phyloP scores from a whole-genome alignment of 2,329 filamentous ascomycete genomes.

The Hypoxylon sp. region DNA sequence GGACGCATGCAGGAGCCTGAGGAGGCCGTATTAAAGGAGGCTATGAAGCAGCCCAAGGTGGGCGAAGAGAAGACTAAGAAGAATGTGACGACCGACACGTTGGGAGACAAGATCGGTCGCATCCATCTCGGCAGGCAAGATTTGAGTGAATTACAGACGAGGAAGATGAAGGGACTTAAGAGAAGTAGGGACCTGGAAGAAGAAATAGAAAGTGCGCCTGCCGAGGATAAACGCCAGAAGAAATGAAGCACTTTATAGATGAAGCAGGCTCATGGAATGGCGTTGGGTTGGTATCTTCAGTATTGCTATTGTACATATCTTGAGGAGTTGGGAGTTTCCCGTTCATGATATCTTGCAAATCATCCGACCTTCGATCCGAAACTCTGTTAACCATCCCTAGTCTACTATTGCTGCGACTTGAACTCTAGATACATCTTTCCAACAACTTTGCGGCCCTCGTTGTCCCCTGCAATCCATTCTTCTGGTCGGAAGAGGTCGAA shows the following conservation, averaged over 20 bases:
- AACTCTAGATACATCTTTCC: slow-evolving; percentile 48
- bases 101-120: slow-evolving; percentile 96
- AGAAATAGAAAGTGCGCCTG: slow-evolving; percentile 64
- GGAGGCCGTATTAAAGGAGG: slow-evolving; percentile 85
- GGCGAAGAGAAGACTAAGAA: slow-evolving; percentile 88
- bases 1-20: slow-evolving; percentile 87
- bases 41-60: slow-evolving; percentile 86
- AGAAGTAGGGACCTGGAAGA: slow-evolving; percentile 76
- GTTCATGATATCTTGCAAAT: slow-evolving; percentile 25
- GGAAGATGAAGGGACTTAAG: slow-evolving; percentile 99
- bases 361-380: slow-evolving; percentile 3
- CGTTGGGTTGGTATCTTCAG: slow-evolving; percentile 28
- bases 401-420: slow-evolving; percentile 32
- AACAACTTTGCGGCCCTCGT: slow-evolving; percentile 47
- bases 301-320: slow-evolving; percentile 26
- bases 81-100: slow-evolving; percentile 90
- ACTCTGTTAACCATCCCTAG: background rate
- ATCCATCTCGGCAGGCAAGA: slow-evolving; percentile 95
- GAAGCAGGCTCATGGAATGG: slow-evolving; percentile 27
- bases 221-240: slow-evolving; percentile 61
- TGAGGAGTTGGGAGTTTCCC: slow-evolving; percentile 46
- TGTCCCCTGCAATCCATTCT: slow-evolving; percentile 49
- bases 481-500: slow-evolving; percentile 50
- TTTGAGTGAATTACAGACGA: slow-evolving; percentile 86
- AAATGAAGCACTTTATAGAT: slow-evolving; percentile 45